Evolutionary conservation across 2,329 filamentous ascomycete species (phyloP).

Genomic region (Aspergillus fumigatiaffinis): DNA sequence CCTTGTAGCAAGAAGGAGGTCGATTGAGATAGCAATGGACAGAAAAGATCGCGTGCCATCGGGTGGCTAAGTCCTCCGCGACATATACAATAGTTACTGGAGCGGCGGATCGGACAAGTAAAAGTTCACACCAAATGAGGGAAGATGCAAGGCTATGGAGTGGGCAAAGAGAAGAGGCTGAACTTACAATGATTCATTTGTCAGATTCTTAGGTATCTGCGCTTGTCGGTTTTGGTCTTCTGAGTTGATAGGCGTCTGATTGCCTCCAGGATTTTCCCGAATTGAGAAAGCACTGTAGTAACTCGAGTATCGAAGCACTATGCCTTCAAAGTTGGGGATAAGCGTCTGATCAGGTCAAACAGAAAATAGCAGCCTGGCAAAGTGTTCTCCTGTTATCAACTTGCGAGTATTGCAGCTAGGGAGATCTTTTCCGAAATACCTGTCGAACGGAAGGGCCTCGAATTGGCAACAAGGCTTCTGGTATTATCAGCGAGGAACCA

Average conservation of each 20-base stretch:
- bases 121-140: slow-evolving; percentile 18
- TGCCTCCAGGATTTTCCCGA: slow-evolving; percentile 20
- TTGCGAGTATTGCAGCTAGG: background rate
- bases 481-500: background rate
- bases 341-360: slow-evolving; percentile 16
- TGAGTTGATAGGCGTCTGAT: slow-evolving; percentile 13
- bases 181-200: slow-evolving; percentile 24
- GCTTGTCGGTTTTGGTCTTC: background rate
- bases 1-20: slow-evolving; percentile 14
- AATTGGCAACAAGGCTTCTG: background rate
- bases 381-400: slow-evolving; percentile 5
- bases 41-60: slow-evolving; percentile 14
- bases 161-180: background rate
- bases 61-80: slow-evolving; percentile 1
- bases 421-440: background rate
- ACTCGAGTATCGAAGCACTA: slow-evolving; percentile 15
- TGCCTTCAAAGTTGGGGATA: slow-evolving; percentile 9
- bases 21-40: slow-evolving; percentile 11
- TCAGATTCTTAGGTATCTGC: slow-evolving; percentile 2
- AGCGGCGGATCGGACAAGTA: slow-evolving; percentile 1
- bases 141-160: slow-evolving; percentile 11
- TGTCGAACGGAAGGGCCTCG: background rate
- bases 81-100: background rate
- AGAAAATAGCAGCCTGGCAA: slow-evolving; percentile 1
- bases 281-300: slow-evolving; percentile 20